phyloP scores from a whole-genome alignment of 78 protist genomes.

The Dictyostelium intermedium region DNA sequence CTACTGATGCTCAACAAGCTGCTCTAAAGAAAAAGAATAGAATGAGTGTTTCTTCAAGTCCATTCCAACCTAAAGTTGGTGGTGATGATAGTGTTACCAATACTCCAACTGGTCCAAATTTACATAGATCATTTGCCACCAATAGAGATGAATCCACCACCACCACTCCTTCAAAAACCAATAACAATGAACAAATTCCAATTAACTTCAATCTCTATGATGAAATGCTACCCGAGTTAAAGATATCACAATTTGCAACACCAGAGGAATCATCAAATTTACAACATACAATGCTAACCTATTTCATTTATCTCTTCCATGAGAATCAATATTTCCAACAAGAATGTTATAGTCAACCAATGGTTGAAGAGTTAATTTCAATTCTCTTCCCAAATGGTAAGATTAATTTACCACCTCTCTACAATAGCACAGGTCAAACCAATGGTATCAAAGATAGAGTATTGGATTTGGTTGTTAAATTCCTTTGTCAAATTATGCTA shows the following conservation, averaged over 20 bases:
- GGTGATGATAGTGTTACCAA: background rate
- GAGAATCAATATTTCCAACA: conserved; percentile 61
- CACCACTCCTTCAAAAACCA: background rate
- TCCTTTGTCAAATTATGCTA: conserved; percentile 60
- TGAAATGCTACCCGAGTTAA: background rate
- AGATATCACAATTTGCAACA: conserved; percentile 28
- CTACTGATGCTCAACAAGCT: background rate
- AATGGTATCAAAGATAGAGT: conserved; percentile 49
- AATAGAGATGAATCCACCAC: background rate
- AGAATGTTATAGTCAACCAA: conserved; percentile 18
- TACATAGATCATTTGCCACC: background rate
- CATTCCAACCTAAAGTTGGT: background rate
- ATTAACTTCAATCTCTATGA: background rate
- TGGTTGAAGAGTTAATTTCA: conserved; percentile 29
- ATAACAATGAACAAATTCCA: background rate
- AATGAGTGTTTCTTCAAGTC: background rate
- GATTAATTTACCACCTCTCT: conserved; percentile 8
- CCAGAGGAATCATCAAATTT: conserved; percentile 55
- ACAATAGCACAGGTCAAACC: background rate
- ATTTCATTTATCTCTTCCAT: conserved; percentile 65
- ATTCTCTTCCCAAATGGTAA: conserved; percentile 52
- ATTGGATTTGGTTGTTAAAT: conserved; percentile 50
- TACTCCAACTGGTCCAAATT: background rate
- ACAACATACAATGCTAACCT: conserved; percentile 62
- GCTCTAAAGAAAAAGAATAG: background rate